Conservation (phyloP, 495 filamentous ascomycete species). For the Podospora pseudoanserina region DNA sequence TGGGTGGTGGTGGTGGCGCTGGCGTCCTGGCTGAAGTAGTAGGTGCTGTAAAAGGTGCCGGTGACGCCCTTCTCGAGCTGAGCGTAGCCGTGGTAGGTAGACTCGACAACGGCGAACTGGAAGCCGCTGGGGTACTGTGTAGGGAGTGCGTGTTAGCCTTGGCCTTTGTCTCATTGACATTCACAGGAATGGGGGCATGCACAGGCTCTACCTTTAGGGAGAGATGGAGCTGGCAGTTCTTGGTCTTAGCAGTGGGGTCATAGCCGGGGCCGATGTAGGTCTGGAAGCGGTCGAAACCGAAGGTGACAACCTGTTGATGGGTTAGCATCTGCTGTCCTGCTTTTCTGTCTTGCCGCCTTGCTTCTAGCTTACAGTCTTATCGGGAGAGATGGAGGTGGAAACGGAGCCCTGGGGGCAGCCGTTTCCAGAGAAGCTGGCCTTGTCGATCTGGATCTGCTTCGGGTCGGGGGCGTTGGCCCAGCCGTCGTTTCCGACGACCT, state of each 20-base stretch:
- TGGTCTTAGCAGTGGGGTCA: constrained; percentile 39
- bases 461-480: constrained; percentile 37
- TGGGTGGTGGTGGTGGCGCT: constrained; percentile 48
- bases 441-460: constrained; percentile 47
- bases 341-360: neutral
- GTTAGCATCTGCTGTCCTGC: constrained; percentile 2
- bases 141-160: neutral
- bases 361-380: constrained; percentile 42
- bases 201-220: constrained; percentile 37
- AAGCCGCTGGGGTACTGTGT: constrained; percentile 52
- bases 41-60: constrained; percentile 53
- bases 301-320: constrained; percentile 48
- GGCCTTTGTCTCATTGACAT: neutral
- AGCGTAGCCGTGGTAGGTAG: constrained; percentile 56
- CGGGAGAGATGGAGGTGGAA: constrained; percentile 46
- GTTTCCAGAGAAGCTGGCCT: constrained; percentile 57
- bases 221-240: constrained; percentile 61
- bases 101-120: constrained; percentile 54
- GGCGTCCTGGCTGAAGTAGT: constrained; percentile 55
- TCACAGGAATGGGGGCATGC: neutral
- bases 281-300: constrained; percentile 56
- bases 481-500: constrained; percentile 27
- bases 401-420: constrained; percentile 54
- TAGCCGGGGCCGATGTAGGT: constrained; percentile 53
- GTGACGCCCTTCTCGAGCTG: constrained; percentile 52